Evolutionary conservation across 164 flowering plant genomes (phyloP).

Genomic region (Tinospora cordifolia): DNA sequence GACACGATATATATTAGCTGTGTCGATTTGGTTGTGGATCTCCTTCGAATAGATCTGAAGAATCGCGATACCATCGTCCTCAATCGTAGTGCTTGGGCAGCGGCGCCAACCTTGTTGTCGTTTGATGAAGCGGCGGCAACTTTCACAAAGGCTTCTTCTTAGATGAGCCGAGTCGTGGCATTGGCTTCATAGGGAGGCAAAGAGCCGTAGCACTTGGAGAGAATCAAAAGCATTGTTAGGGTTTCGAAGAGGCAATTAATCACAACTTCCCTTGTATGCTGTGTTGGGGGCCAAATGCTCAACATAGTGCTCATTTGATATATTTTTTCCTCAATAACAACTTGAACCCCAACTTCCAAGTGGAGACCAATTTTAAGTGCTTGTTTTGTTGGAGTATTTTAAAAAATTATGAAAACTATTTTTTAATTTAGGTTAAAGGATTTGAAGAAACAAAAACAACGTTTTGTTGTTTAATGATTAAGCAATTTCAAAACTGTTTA

Average conservation of each 20-base stretch:
- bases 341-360: no score
- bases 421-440: no score
- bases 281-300: conserved; percentile 89
- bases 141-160: conserved; percentile 58
- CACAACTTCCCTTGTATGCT: conserved; percentile 82
- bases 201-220: conserved; percentile 80
- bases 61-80: conserved; percentile 68
- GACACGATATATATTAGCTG: no score
- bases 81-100: background rate
- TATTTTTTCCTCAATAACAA: no score
- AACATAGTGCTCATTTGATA: conserved; percentile 31
- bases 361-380: no score
- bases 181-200: conserved; percentile 61
- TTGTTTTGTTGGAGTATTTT: no score
- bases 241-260: conserved; percentile 63
- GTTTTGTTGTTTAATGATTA: no score
- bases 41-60: conserved; percentile 86
- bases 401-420: no score
- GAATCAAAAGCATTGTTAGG: conserved; percentile 58
- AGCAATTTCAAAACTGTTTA: no score
- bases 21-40: no score
- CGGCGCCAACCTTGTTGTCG: conserved; percentile 15
- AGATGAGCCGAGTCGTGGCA: conserved; percentile 48
- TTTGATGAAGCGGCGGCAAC: background rate
- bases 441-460: no score